phyloP scores from a whole-genome alignment of 768 basidiomycete species.

The Amanita pallidorosea region DNA sequence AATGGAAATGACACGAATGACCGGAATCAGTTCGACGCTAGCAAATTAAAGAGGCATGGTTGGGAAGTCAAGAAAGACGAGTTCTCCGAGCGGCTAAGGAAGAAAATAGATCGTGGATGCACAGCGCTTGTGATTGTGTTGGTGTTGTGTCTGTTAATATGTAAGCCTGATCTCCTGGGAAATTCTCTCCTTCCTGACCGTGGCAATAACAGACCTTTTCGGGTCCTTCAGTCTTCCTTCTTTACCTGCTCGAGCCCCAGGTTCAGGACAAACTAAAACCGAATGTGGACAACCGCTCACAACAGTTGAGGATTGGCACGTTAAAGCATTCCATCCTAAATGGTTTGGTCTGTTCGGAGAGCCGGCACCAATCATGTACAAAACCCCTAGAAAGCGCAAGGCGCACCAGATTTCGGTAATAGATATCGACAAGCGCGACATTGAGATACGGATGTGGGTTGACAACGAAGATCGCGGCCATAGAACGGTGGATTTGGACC shows the following conservation, averaged over 20 bases:
- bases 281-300: neutral
- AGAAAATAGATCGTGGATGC: neutral
- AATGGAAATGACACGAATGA: neutral
- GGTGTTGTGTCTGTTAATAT: neutral
- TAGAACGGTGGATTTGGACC: neutral
- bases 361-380: neutral
- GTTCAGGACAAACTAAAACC: neutral
- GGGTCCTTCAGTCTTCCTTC: neutral
- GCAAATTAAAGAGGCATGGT: neutral
- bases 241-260: neutral
- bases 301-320: neutral
- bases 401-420: slow-evolving; percentile 1
- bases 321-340: neutral
- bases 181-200: neutral
- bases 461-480: slow-evolving; percentile 2
- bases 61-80: neutral
- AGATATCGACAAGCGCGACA: slow-evolving; percentile 5
- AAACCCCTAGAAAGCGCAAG: neutral
- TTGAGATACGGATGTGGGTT: slow-evolving; percentile 1
- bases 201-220: neutral
- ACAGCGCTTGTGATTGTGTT: neutral
- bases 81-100: neutral
- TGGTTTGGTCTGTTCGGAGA: slow-evolving; percentile 2
- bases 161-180: neutral
- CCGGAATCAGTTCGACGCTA: neutral